These are phyloP conservation scores for Polygonum aviculare DNA, from an alignment of 148 eudicot species.

Conservation along the genomic window DNA sequence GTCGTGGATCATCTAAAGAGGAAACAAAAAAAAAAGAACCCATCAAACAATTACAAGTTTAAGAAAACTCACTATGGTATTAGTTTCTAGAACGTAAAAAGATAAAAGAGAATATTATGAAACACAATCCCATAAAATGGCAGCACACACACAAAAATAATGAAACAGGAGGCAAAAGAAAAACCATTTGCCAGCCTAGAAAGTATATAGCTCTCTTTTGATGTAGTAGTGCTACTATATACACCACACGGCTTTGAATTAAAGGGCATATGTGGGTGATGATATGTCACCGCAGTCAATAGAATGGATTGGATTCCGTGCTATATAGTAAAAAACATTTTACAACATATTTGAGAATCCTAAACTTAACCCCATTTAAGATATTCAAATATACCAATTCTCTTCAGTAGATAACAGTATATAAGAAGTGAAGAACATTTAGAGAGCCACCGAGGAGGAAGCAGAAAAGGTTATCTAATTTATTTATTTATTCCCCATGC, in stretches of 20 bases:
- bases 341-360: neutral
- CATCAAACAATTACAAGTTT: neutral
- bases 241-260: neutral
- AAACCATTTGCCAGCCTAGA: slow-evolving; percentile 1
- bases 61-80: neutral
- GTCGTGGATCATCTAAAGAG: slow-evolving; percentile 15
- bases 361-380: neutral
- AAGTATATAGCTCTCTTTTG: neutral
- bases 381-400: neutral
- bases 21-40: neutral
- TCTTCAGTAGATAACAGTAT: neutral
- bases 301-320: neutral
- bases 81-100: neutral
- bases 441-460: neutral
- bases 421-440: neutral
- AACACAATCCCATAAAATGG: neutral
- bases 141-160: neutral
- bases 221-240: neutral
- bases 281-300: neutral
- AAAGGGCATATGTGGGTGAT: neutral
- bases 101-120: neutral
- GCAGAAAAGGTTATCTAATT: no score
- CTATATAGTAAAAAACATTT: neutral
- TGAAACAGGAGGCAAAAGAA: neutral
- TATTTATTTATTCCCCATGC: no score